Evolutionary conservation across 176 grass and related monocot genomes (phyloP).

Genomic region (Cocos nucifera): DNA sequence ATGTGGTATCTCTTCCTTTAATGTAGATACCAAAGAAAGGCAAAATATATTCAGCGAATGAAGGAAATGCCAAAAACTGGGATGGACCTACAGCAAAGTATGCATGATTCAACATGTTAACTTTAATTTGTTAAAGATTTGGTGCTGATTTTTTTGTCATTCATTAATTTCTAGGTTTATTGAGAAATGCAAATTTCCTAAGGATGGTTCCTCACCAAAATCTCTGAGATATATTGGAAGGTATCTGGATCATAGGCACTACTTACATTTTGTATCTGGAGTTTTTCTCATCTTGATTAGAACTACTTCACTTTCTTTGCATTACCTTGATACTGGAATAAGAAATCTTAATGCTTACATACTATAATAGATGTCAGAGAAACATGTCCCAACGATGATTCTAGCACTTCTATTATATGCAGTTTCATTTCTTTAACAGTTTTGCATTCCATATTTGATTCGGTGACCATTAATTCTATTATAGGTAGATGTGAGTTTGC

Average conservation of each 20-base stretch:
- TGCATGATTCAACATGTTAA: not conserved
- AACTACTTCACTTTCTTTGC: too few species aligned
- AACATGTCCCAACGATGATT: too few species aligned
- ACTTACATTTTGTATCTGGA: not conserved
- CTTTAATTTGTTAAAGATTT: slow-evolving; percentile 5
- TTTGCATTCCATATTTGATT: too few species aligned
- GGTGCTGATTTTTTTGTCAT: slow-evolving; percentile 13
- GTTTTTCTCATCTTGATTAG: not conserved
- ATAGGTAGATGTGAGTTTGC: too few species aligned
- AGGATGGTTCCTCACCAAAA: slow-evolving; percentile 67
- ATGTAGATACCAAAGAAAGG: slow-evolving; percentile 84
- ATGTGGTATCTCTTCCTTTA: not conserved
- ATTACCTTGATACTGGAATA: too few species aligned
- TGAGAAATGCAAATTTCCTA: slow-evolving; percentile 84
- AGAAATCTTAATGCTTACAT: too few species aligned
- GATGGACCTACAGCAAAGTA: slow-evolving; percentile 73
- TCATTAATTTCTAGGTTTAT: slow-evolving; percentile 48
- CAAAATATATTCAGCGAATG: slow-evolving; percentile 91
- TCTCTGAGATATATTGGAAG: slow-evolving; percentile 98
- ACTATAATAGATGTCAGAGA: too few species aligned
- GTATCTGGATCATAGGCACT: slow-evolving; percentile 7
- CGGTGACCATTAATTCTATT: too few species aligned
- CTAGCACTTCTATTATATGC: too few species aligned
- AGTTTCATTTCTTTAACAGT: too few species aligned
- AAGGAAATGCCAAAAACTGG: slow-evolving; percentile 95